Evolutionary conservation across 805 yeast genomes (phyloP), one percentile per base, ranked within the genome.

Genomic region (Schwanniomyces occidentalis): DNA sequence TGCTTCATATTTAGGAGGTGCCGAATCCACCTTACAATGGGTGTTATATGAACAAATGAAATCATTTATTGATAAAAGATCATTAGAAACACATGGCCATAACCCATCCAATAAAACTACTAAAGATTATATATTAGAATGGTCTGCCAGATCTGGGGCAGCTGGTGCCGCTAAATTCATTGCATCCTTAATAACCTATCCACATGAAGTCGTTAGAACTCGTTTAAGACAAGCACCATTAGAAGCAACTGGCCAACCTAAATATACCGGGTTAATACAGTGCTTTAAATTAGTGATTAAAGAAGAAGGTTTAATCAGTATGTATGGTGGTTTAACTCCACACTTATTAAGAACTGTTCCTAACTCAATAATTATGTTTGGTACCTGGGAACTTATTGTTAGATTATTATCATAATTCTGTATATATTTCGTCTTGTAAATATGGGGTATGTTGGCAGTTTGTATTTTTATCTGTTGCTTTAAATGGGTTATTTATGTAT

Each of bases 281-380:
- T 86, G 95, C 51, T 90, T 93, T 69, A 79, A 71, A 52, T 68
- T 89, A 19, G 79, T 93, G n/a, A 65, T 88, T 12, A 85, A 82
- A 51, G 96, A 93, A 54, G 99, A 93, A 64, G 99, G 99, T 1
- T 61, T 91, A 34, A 82, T 75, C 6, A 84, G 96, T 8, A 85
- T 93, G 88, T 93, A 93, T 57, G 96, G 99, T 37, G 99, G 99
- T 1, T 71, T 93, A 51, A 93, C 99, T 2, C 97, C 99, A 4
- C 99, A 93, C 63, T 68, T 93, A 52, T 75, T 93, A 67, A 78
- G 99, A 62, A 93, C 99, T 0, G 99, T 93, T 34, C 99, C 99
- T 3, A 93, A 93, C 63, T 85, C 95, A 53, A 89, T 93, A 56
- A 91, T 93, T 49, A 93, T 93, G 99, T 93, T 93, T 69, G 99